Evolutionary conservation across 2,329 filamentous ascomycete species (phyloP), one percentile per base, ranked within the genome.

Genomic region (Ceratocystis papillata): DNA sequence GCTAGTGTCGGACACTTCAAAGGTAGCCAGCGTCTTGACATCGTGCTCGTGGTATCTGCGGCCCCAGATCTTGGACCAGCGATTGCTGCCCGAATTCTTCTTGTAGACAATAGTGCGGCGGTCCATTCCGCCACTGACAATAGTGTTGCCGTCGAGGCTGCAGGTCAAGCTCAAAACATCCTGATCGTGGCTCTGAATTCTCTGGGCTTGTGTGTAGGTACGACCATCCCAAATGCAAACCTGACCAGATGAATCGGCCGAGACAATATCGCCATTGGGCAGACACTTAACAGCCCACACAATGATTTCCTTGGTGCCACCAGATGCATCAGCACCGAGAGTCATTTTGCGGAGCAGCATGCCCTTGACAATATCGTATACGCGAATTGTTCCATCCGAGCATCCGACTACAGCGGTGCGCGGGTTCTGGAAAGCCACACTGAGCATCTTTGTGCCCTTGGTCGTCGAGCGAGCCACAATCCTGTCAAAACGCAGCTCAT

Each of bases 221-320:
- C 89, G 92, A 66, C 90, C 90, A 73, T 96, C 90, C 88, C 92
- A 99, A 73, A 97, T 89, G 70, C 90, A 87, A 50, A 99, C 81
- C 73, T 97, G 91, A 41, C 94, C 94, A 4, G 91, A 92, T 2
- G 94, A 97, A 74, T 99, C 94, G 63, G 90, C 94, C 1, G 92
- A 96, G 12, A 97, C 87, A 69, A 99, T 94, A 70, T 94, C 90
- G 62, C 91, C 92, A 72, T 89, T 88, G 8, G 88, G 84, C 41
- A 97, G 80, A 72, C 88, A 90, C 76, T 91, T 96, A 69, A 99
- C 87, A 64, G 90, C 87, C 94, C 94, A 99, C 15, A 96, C 88
- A 63, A 97, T 85, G 66, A 92, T 87, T 70, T 96, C 88, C 75
- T 89, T 93, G 20, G 88, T 84, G 15, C 65, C 59, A 57, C 88